Percentiles rank a stretch among this genome's conserved stretches.
Evolutionary conservation across 768 basidiomycete species (phyloP).

Genomic region (Kondoa malvinella): DNA sequence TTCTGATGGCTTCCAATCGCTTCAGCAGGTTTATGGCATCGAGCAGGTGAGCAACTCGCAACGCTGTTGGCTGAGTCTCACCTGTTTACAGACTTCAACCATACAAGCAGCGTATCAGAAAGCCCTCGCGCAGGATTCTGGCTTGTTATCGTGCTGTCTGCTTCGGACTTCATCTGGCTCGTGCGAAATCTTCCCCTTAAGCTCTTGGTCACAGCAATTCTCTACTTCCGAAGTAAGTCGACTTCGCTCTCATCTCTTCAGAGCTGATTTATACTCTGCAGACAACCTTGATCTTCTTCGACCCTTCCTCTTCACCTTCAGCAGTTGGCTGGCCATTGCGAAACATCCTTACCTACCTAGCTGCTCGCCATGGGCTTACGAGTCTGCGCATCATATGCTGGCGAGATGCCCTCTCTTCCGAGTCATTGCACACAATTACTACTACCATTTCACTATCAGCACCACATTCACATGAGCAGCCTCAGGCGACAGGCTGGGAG

Average conservation of each 20-base stretch:
- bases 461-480: constrained; percentile 24
- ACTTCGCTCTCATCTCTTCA: neutral
- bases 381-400: constrained; percentile 54
- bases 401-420: constrained; percentile 38
- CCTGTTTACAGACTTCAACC: neutral
- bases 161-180: neutral
- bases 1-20: neutral
- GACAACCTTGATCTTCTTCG: constrained; percentile 50
- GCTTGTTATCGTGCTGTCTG: neutral
- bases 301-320: constrained; percentile 59
- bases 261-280: neutral
- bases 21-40: neutral
- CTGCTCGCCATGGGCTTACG: constrained; percentile 40
- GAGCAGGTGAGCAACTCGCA: neutral
- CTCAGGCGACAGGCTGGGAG: constrained; percentile 83
- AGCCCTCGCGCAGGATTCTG: neutral
- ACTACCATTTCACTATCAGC: neutral
- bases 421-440: neutral
- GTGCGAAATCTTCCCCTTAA: no score
- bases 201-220: no score
- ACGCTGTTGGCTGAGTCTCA: neutral
- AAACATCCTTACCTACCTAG: constrained; percentile 71
- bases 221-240: no score
- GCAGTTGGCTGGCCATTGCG: constrained; percentile 86
- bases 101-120: neutral